Evolutionary conservation across 2,329 filamentous ascomycete genomes (phyloP), one percentile per base, ranked within the genome.

Genomic region (Phaeoacremonium minimum): DNA sequence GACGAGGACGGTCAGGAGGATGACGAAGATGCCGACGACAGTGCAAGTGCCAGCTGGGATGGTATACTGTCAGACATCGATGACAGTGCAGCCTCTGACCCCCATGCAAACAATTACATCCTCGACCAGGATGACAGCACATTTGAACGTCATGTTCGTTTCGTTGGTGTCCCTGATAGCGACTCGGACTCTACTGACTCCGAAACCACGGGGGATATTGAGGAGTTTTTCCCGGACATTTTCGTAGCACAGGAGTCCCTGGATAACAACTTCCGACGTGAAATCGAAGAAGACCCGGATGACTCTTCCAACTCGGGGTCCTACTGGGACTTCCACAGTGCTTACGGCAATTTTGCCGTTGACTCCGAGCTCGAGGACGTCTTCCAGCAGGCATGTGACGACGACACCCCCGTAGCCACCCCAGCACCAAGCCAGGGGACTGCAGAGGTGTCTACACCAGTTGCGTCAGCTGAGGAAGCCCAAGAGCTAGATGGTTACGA

Each of bases 211-310:
- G 73, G 80, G 40, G 74, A 80, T 44, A 62, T 72, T 31, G 73
- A 77, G 41, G 76, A 79, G 44, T 76, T 88, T 45, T 87, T 87
- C 43, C 83, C 85, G 2, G 80, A 89, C 53, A 80, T 91, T 41
- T 91, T 91, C 57, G 70, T 90, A 38, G 79, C 85, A 33, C 84
- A 89, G 58, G 83, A 79, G 52, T 73, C 77, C 13, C 69, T 91
- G 5, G 85, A 88, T 48, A 82, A 84, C 6, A 72, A 73, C 35
- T 80, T 91, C 51, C 83, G 84, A 45, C 75, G 77, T 29, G 80
- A 87, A 61, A 83, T 90, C 45, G 84, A 89, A 53, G 72, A 76
- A 44, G 80, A 87, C 45, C 69, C 71, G 33, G 66, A 76, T 34
- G 74, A 78, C 42, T 74, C 71, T 1, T 79, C 71, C 5, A 70